A percentile compares a stretch with the other conserved stretches of the same genome.
Evolutionary conservation across 2,329 filamentous ascomycete genomes (phyloP).

Genomic region (Pseudofabraea citricarpa): DNA sequence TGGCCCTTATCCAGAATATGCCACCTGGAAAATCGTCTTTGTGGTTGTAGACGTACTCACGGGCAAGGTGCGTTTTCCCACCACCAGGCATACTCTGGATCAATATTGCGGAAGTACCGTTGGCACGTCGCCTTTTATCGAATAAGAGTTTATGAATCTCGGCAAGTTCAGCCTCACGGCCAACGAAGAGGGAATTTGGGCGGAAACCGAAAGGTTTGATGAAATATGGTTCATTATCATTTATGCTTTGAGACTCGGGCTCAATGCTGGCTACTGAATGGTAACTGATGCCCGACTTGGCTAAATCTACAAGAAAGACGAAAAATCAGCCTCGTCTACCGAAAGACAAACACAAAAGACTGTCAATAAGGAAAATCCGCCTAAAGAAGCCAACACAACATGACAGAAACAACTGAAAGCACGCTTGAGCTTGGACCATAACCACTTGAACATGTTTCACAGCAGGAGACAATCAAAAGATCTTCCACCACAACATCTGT

Average conservation of each 20-base stretch:
- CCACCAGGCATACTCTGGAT: conserved; percentile 61
- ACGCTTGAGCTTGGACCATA: too few relatives aligned
- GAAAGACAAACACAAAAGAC: not conserved
- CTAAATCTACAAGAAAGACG: conserved; percentile 10
- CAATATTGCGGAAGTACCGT: conserved; percentile 58
- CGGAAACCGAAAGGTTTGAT: conserved; percentile 53
- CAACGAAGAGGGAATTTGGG: conserved; percentile 58
- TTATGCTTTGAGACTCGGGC: conserved; percentile 9
- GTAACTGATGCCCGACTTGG: conserved; percentile 6
- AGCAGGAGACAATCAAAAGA: too few relatives aligned
- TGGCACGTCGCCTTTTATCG: conserved; percentile 47
- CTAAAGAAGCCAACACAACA: not conserved
- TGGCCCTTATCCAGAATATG: conserved; percentile 66
- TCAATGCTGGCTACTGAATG: conserved; percentile 6
- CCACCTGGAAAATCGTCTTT: conserved; percentile 57
- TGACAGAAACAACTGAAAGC: not conserved
- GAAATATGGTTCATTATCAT: conserved; percentile 24
- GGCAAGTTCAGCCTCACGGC: conserved; percentile 53
- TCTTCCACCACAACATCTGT: too few relatives aligned
- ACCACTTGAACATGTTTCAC: too few relatives aligned
- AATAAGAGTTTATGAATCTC: conserved; percentile 55
- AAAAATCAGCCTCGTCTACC: conserved; percentile 1
- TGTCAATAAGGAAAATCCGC: not conserved
- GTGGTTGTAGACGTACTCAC: conserved; percentile 61
- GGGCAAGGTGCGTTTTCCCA: conserved; percentile 65